These are phyloP conservation scores for Aspergillus kassunensis DNA, from an alignment of 495 filamentous ascomycete species.

Conservation along the genomic window DNA sequence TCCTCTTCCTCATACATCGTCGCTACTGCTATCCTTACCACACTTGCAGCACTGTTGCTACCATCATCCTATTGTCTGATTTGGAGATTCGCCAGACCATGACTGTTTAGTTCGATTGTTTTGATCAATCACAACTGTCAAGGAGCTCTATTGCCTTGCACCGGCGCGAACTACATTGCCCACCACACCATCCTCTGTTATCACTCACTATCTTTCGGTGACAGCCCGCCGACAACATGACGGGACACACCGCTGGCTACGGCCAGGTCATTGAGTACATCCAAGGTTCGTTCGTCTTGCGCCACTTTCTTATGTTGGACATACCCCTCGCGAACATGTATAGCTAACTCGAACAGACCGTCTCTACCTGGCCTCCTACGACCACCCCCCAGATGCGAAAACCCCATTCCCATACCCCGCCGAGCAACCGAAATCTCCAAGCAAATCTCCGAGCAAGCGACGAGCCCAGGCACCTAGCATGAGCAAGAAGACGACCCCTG, in stretches of 20 bases:
- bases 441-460: conserved; percentile 70
- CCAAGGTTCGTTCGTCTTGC: conserved; percentile 52
- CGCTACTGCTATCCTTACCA: conserved; percentile 17
- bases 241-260: conserved; percentile 46
- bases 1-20: conserved; percentile 7
- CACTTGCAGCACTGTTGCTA: conserved; percentile 5
- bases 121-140: neutral
- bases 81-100: conserved; percentile 16
- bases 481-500: conserved; percentile 58
- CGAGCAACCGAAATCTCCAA: conserved; percentile 59
- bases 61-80: conserved; percentile 4
- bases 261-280: conserved; percentile 78
- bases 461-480: conserved; percentile 56
- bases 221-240: conserved; percentile 26
- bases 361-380: conserved; percentile 90
- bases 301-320: neutral
- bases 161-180: neutral
- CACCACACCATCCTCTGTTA: neutral
- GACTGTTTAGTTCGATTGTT: conserved; percentile 19
- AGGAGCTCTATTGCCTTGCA: neutral
- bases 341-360: conserved; percentile 59
- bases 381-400: conserved; percentile 68
- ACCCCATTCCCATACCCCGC: conserved; percentile 84
- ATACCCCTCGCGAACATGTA: neutral
- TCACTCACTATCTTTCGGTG: conserved; percentile 11